A percentile compares a stretch with the other conserved stretches of the same genome.
Conservation (phyloP, 257 asterid genomes). For the Mitragyna speciosa region DNA sequence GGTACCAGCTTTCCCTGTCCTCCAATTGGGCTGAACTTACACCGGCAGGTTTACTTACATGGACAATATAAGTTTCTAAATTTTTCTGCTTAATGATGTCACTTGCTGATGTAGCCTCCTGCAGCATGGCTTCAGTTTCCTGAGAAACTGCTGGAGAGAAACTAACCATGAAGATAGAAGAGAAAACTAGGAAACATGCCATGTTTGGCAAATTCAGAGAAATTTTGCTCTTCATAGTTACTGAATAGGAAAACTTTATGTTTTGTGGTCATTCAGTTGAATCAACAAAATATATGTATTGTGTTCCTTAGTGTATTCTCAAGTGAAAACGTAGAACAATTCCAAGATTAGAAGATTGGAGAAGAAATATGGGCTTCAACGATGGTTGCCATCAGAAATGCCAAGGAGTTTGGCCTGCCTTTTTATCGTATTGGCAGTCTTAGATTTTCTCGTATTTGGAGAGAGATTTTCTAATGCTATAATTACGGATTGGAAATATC, state of each 20-base stretch:
- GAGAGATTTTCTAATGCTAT: too few species aligned
- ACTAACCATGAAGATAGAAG: conserved; percentile 1
- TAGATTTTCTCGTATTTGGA: too few species aligned
- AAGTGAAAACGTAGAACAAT: not conserved
- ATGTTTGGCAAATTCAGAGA: not conserved
- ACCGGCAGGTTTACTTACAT: conserved; percentile 9
- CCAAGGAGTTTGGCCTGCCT: too few species aligned
- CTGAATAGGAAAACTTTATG: not conserved
- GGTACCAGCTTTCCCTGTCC: conserved; percentile 22
- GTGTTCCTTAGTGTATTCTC: too few species aligned
- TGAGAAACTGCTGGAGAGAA: conserved; percentile 10
- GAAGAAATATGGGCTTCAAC: not conserved
- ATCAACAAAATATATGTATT: not conserved
- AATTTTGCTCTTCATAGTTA: not conserved
- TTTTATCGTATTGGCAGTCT: too few species aligned
- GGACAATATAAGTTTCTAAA: conserved; percentile 22
- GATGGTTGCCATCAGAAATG: too few species aligned
- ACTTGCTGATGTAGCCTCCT: too few species aligned
- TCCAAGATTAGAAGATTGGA: not conserved
- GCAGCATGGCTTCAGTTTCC: not conserved
- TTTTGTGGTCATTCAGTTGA: not conserved
- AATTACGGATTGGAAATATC: too few species aligned
- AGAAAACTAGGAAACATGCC: conserved; percentile 8
- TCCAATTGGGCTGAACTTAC: not conserved
- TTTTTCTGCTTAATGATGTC: not conserved